These are phyloP conservation scores for Epichloe bromicola DNA, from an alignment of 2,329 filamentous ascomycete genomes.

Conservation along the genomic window DNA sequence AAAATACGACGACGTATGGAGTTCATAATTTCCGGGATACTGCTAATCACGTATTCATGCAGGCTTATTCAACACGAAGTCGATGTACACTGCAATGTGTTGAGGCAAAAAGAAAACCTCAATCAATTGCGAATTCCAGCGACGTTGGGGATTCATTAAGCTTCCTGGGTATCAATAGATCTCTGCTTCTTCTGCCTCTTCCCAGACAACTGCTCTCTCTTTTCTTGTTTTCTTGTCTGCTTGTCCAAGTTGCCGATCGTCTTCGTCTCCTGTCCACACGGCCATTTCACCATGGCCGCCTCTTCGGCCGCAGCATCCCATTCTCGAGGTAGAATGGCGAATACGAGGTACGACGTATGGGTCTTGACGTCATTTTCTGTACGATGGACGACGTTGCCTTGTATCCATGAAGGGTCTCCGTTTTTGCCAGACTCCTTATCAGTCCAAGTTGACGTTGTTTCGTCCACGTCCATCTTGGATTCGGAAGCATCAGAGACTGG, in stretches of 20 bases:
- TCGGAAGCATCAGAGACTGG: slow-evolving; percentile 16
- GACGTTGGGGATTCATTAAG: not conserved
- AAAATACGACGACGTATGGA: slow-evolving; percentile 13
- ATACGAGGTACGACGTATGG: slow-evolving; percentile 93
- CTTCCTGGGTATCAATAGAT: slow-evolving; percentile 9
- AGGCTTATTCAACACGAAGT: slow-evolving; percentile 11
- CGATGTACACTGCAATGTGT: not conserved
- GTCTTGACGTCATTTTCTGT: slow-evolving; percentile 85
- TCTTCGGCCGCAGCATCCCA: slow-evolving; percentile 79
- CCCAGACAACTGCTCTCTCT: slow-evolving; percentile 35
- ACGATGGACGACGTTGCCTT: slow-evolving; percentile 67
- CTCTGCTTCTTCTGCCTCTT: slow-evolving; percentile 30
- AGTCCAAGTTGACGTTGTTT: slow-evolving; percentile 8
- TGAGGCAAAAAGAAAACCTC: not conserved
- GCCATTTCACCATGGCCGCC: slow-evolving; percentile 50
- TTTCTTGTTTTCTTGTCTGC: slow-evolving; percentile 41
- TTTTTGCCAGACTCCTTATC: slow-evolving; percentile 7
- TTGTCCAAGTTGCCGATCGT: slow-evolving; percentile 42
- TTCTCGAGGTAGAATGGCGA: slow-evolving; percentile 74
- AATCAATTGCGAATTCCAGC: not conserved
- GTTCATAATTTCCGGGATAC: slow-evolving; percentile 15
- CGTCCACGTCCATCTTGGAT: slow-evolving; percentile 30
- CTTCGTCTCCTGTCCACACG: slow-evolving; percentile 39
- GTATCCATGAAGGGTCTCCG: slow-evolving; percentile 48
- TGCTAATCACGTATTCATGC: slow-evolving; percentile 17